These are phyloP conservation scores for Phragmites australis DNA, from an alignment of 176 grass and related monocot species.

Conservation along the genomic window DNA sequence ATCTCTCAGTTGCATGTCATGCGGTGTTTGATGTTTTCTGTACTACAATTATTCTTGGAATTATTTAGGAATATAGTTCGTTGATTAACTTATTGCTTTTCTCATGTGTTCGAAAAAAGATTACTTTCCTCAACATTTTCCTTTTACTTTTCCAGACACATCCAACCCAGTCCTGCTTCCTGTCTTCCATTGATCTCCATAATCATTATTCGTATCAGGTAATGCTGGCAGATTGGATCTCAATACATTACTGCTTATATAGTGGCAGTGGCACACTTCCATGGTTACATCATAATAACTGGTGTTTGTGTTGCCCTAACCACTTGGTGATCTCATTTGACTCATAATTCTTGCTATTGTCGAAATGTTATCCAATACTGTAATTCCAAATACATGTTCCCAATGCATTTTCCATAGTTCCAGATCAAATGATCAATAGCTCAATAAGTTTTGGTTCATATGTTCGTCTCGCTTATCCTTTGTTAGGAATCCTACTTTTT, in stretches of 20 bases:
- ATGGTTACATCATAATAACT: not conserved
- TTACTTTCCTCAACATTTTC: slow-evolving; percentile 13
- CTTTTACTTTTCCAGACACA: slow-evolving; percentile 71
- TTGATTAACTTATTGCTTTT: slow-evolving; percentile 18
- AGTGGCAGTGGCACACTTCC: not conserved
- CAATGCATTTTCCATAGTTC: not conserved
- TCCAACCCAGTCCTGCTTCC: slow-evolving; percentile 97
- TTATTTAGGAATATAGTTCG: not conserved
- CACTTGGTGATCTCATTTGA: slow-evolving; percentile 20
- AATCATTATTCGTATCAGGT: slow-evolving; percentile 99
- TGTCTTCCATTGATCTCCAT: slow-evolving; percentile 99
- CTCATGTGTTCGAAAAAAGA: not conserved
- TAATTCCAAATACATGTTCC: slow-evolving; percentile 29
- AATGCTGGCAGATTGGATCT: slow-evolving; percentile 39
- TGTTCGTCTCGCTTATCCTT: slow-evolving; percentile 19
- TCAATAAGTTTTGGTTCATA: slow-evolving; percentile 9
- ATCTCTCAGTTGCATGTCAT: slow-evolving; percentile 20
- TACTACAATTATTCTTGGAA: not conserved
- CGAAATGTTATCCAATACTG: slow-evolving; percentile 20
- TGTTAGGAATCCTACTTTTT: not conserved
- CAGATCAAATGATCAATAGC: slow-evolving; percentile 4
- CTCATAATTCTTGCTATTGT: not conserved
- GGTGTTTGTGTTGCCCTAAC: slow-evolving; percentile 15
- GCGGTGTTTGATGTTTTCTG: slow-evolving; percentile 9
- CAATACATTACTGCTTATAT: slow-evolving; percentile 32